Conservation (phyloP, 441 rosid genomes). For the Breynia disticha region DNA sequence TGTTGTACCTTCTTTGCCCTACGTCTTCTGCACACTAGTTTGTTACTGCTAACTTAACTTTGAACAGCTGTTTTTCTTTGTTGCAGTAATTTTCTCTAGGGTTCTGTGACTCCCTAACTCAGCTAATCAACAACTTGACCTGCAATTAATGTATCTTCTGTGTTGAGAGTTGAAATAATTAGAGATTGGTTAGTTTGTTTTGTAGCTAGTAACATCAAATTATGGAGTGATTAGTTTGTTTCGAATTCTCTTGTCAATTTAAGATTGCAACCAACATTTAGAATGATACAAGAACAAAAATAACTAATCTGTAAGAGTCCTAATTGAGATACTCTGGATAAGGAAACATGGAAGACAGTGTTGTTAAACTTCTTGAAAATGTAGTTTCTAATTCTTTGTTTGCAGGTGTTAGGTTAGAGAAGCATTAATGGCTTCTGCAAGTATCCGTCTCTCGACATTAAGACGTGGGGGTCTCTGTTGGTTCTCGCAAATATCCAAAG, state of each 20-base stretch:
- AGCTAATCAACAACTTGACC: neutral
- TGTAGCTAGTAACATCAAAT: too few relatives aligned
- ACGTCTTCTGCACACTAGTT: neutral
- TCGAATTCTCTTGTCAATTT: too few relatives aligned
- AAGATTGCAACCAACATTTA: too few relatives aligned
- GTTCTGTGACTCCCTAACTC: constrained; percentile 1
- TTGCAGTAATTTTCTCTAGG: constrained; percentile 4
- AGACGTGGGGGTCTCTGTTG: constrained; percentile 21
- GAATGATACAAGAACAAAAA: too few relatives aligned
- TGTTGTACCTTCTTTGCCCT: constrained; percentile 8
- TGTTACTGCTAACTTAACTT: constrained; percentile 6
- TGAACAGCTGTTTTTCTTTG: constrained; percentile 5
- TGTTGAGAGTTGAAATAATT: too few relatives aligned
- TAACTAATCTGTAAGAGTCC: too few relatives aligned
- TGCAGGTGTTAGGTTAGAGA: neutral
- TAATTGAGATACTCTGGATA: too few relatives aligned
- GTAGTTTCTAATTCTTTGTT: neutral
- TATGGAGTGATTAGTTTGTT: too few relatives aligned
- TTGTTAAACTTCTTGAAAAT: too few relatives aligned
- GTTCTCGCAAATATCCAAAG: constrained; percentile 8
- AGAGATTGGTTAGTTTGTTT: too few relatives aligned
- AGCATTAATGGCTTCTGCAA: constrained; percentile 23
- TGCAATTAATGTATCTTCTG: neutral
- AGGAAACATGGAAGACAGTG: too few relatives aligned
- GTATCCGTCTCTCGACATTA: constrained; percentile 14